Base-by-base conservation (phyloP, 2,329 filamentous ascomycete species). In the Sporothrix sp. region DNA sequence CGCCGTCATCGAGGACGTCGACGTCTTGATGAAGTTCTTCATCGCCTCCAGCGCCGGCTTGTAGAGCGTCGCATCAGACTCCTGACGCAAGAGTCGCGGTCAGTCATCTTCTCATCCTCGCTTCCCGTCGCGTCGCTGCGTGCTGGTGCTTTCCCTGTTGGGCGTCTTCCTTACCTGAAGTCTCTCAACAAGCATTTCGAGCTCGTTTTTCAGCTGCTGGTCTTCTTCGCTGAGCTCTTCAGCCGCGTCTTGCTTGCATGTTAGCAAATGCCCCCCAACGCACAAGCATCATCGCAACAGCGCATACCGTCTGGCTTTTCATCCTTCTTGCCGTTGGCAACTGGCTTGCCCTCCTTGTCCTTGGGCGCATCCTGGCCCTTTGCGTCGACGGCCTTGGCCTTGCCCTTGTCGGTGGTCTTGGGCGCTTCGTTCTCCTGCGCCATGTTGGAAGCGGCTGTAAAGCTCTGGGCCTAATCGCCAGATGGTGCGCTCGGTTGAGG, bases 11-110 rank as follows among this genome's bases (percentile, higher is more conserved):
- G 94, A 98, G 53, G 90, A 97, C 58, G 93, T 98, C 54, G 93
- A 95, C 51, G 93, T 98, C 75, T 96, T 97, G 76, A 98, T 98
- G 65, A 88, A 94, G 63, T 84, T 88, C 75, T 96, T 97, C 81
- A 98, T 96, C 59, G 89, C 85, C 69, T 97, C 90, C 59, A 98
- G 75, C 50, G 93, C 86, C 53, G 90, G 81, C 67, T 90, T 91
- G 74, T 97, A 96, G 59, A 97, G 84, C 53, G 81, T 82, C 58
- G 78, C 76, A 70, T 97, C 86, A 58, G 84, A 77, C 73, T 97
- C 93, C 87, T 95, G n/a, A 9, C 6, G 7, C 11, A 2, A 1
- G 4, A n/a, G 7, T 35, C 32, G 5, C 4, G 10, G 42, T 45
- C 18, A 45, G 30, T 35, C 13, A 7, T 35, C 32, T 28, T 28